phyloP scores from a whole-genome alignment of 345 rosid genomes.

The Abelmoschus esculentus region DNA sequence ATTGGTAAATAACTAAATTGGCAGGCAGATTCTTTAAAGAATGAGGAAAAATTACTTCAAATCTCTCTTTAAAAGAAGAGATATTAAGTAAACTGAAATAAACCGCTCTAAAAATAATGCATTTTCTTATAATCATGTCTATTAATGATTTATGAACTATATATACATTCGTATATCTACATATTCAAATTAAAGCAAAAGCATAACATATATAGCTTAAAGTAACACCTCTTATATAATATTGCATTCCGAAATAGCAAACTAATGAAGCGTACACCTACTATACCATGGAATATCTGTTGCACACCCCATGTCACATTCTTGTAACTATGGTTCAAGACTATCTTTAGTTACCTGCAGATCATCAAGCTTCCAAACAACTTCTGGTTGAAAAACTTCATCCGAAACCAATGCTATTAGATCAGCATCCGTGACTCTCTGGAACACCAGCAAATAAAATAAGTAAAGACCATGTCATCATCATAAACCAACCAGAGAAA shows the following conservation, averaged over 20 bases:
- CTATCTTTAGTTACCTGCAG: slow-evolving; percentile 50
- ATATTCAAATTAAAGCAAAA: not conserved
- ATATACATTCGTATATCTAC: not conserved
- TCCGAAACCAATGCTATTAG: slow-evolving; percentile 86
- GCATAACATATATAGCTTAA: not conserved
- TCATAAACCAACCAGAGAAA: slow-evolving; percentile 1
- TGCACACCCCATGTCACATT: not conserved
- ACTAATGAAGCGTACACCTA: not conserved
- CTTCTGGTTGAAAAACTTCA: slow-evolving; percentile 89
- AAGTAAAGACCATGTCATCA: slow-evolving; percentile 12
- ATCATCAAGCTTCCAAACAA: slow-evolving; percentile 74
- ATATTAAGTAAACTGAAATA: not conserved
- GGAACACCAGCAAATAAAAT: slow-evolving; percentile 18
- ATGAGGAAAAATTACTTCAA: not conserved
- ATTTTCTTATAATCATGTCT: not conserved
- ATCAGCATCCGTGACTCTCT: slow-evolving; percentile 93
- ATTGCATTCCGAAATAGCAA: not conserved
- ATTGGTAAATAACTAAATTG: not conserved
- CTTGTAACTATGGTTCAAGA: not conserved
- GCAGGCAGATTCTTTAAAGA: not conserved
- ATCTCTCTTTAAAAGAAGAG: not conserved
- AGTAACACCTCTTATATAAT: not conserved
- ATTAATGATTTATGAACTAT: not conserved
- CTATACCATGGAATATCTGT: not conserved
- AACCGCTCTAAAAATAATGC: not conserved